Percentiles rank a stretch among this genome's conserved stretches.
These are phyloP conservation scores for Talaromyces amestolkiae DNA, from an alignment of 2,329 filamentous ascomycete genomes.

Conservation along the genomic window DNA sequence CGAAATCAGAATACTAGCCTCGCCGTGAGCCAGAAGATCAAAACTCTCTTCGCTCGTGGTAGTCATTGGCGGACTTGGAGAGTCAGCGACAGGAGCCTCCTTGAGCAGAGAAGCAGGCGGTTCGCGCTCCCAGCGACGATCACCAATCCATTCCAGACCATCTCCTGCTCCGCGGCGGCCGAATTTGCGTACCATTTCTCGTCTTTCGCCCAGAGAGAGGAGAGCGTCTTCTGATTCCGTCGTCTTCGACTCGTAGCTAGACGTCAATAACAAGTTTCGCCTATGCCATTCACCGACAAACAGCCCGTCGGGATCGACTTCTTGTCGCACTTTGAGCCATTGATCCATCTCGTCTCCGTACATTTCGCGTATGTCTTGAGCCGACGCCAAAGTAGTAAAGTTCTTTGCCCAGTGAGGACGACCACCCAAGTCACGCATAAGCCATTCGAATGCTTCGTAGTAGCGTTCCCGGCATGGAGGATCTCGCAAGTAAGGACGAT, in stretches of 20 bases:
- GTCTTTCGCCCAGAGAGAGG: constrained; percentile 44
- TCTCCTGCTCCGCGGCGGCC: constrained; percentile 35
- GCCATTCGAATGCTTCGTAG: constrained; percentile 85
- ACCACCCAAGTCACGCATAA: constrained; percentile 82
- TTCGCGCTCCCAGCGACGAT: constrained; percentile 30
- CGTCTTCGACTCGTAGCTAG: constrained; percentile 21
- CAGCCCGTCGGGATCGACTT: constrained; percentile 76
- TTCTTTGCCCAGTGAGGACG: constrained; percentile 94
- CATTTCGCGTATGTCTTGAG: constrained; percentile 61
- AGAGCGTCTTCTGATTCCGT: constrained; percentile 15
- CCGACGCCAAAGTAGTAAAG: constrained; percentile 60
- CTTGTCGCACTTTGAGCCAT: constrained; percentile 67
- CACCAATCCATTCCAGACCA: constrained; percentile 44
- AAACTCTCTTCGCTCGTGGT: constrained; percentile 49
- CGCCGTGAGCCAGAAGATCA: constrained; percentile 44
- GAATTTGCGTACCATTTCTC: constrained; percentile 33
- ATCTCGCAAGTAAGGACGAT: constrained; percentile 74
- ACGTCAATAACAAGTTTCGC: constrained; percentile 56
- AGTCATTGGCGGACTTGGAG: constrained; percentile 39
- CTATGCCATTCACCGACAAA: constrained; percentile 91
- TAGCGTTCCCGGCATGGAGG: constrained; percentile 74
- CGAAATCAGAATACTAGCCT: constrained; percentile 40
- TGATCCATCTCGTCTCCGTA: constrained; percentile 66
- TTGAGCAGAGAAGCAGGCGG: background rate
- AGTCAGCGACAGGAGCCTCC: constrained; percentile 6